Evolutionary conservation across 257 asterid species (phyloP).

Genomic region (Fraxinus excelsior): DNA sequence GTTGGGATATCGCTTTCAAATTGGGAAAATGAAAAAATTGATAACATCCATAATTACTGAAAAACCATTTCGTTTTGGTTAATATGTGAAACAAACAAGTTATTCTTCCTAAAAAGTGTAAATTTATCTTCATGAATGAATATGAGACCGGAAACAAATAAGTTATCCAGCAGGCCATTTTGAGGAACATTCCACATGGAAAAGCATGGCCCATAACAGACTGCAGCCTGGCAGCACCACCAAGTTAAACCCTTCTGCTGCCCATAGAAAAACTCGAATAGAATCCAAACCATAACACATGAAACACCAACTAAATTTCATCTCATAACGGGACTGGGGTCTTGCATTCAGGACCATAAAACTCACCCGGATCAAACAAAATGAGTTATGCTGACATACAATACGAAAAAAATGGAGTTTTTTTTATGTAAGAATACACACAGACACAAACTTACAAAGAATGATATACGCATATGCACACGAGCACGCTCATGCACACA

Average conservation of each 20-base stretch:
- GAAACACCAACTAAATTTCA: slow-evolving; percentile 1
- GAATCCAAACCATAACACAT: background rate
- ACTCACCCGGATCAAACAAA: slow-evolving; percentile 14
- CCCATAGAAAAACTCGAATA: slow-evolving; percentile 2
- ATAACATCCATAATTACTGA: background rate
- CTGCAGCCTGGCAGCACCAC: background rate
- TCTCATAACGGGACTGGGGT: slow-evolving; percentile 9
- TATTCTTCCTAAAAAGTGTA: background rate
- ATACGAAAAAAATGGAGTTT: slow-evolving; percentile 15
- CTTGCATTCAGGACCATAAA: slow-evolving; percentile 20
- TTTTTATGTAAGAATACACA: slow-evolving; percentile 14
- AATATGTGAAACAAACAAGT: background rate
- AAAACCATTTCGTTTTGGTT: background rate
- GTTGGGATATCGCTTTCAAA: background rate
- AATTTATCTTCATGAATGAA: background rate
- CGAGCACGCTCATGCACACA: slow-evolving; percentile 19
- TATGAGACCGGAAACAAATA: slow-evolving; percentile 6
- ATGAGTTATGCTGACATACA: slow-evolving; percentile 9
- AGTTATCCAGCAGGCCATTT: slow-evolving; percentile 16
- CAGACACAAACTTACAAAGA: background rate
- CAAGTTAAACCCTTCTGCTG: slow-evolving; percentile 2
- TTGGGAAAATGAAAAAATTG: background rate
- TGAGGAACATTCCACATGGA: slow-evolving; percentile 1
- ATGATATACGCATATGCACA: background rate
- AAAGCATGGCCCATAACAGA: slow-evolving; percentile 10